Evolutionary conservation across 768 basidiomycete genomes (phyloP).

Genomic region (Mycena floridula): DNA sequence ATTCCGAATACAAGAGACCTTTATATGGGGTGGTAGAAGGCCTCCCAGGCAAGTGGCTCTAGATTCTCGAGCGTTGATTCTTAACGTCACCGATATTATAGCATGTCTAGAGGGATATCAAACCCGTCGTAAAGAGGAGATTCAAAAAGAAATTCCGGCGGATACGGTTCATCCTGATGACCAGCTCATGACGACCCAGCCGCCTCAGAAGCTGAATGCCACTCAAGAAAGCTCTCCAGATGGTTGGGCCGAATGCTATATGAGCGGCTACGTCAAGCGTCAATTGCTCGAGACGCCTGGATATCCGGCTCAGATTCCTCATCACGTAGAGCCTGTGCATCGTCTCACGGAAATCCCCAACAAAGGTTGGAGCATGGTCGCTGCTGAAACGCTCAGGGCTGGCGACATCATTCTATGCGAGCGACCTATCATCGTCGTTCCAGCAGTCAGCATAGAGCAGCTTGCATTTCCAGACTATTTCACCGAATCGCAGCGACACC

Average conservation of each 20-base stretch:
- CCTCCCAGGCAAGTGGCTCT: too few relatives aligned
- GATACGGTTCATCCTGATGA: too few relatives aligned
- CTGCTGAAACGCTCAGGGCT: constrained; percentile 18
- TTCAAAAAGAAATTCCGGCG: too few relatives aligned
- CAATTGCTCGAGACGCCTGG: constrained; percentile 1
- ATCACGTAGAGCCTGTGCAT: background rate
- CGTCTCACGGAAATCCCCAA: background rate
- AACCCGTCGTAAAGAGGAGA: too few relatives aligned
- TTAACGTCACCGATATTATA: too few relatives aligned
- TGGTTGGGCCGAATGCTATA: constrained; percentile 5
- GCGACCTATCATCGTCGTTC: constrained; percentile 27
- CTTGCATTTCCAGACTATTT: background rate
- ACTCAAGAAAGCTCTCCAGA: constrained; percentile 1
- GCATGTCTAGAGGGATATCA: too few relatives aligned
- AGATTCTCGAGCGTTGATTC: too few relatives aligned
- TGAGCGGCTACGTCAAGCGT: constrained; percentile 1
- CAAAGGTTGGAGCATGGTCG: constrained; percentile 23
- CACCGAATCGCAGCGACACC: background rate
- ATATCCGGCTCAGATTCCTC: constrained; percentile 1
- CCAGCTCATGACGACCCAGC: constrained; percentile 2
- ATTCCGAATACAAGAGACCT: too few relatives aligned
- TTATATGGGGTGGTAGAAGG: too few relatives aligned
- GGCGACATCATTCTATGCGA: constrained; percentile 31
- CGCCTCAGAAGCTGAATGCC: background rate
- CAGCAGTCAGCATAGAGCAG: background rate